These are phyloP conservation scores for Prunus fruticosa DNA, from an alignment of 306 rosid species.

Conservation along the genomic window DNA sequence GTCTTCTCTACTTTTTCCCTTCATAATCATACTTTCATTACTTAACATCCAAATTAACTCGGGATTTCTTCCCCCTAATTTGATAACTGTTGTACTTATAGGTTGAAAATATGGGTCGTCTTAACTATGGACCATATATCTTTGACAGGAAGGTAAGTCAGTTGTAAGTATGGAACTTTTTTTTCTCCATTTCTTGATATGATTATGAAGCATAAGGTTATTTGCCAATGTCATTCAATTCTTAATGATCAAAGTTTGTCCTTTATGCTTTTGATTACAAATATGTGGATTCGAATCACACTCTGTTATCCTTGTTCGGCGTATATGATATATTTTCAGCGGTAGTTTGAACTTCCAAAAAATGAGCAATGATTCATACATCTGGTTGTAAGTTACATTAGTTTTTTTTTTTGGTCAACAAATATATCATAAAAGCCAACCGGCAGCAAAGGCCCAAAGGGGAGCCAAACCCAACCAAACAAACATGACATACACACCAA, in stretches of 20 bases:
- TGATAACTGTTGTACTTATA: conserved; percentile 28
- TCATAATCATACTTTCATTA: background rate
- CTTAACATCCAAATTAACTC: background rate
- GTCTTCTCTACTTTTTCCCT: conserved; percentile 8
- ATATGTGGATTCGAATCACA: background rate
- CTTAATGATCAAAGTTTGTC: background rate
- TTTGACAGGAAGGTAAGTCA: conserved; percentile 76
- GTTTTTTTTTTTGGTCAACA: too few relatives aligned
- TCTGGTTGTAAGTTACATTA: background rate
- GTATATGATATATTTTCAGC: background rate
- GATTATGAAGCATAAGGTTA: background rate
- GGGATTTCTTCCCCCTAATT: background rate
- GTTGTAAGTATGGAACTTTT: background rate
- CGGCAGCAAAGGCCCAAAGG: too few relatives aligned
- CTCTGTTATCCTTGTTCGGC: background rate
- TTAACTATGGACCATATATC: conserved; percentile 78
- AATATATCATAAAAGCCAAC: too few relatives aligned
- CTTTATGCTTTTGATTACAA: background rate
- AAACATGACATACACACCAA: too few relatives aligned
- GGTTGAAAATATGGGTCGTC: conserved; percentile 94
- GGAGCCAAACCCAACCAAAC: too few relatives aligned
- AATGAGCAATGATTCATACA: background rate
- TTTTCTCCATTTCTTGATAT: background rate
- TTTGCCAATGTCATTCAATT: background rate
- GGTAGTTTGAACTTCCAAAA: background rate